These are phyloP conservation scores for Phaeotremella skinneri DNA, from an alignment of 768 basidiomycete genomes.

Conservation along the genomic window DNA sequence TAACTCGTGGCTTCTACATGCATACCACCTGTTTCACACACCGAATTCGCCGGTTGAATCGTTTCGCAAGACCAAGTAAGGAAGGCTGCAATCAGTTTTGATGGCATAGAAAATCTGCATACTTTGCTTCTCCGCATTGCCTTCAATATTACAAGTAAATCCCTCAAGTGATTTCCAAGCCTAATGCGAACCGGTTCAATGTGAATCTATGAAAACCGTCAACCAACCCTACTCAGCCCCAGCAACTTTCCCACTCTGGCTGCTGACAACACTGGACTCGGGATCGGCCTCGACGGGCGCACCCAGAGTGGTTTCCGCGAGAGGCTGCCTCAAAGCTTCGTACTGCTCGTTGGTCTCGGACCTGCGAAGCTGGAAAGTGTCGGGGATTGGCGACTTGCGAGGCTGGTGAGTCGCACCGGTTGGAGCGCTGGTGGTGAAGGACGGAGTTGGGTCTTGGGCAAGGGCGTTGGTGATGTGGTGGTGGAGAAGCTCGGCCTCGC, in stretches of 20 bases:
- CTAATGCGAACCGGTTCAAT: too few species aligned
- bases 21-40: too few species aligned
- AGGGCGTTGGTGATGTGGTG: conserved; percentile 38
- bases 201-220: background rate
- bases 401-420: background rate
- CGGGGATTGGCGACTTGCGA: background rate
- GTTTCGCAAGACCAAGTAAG: too few species aligned
- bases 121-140: too few species aligned
- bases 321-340: background rate
- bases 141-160: too few species aligned
- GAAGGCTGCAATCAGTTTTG: too few species aligned
- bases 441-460: background rate
- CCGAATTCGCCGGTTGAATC: too few species aligned
- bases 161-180: too few species aligned
- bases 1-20: too few species aligned
- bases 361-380: background rate
- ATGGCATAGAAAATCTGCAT: too few species aligned
- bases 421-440: background rate
- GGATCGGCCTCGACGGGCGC: background rate
- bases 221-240: background rate
- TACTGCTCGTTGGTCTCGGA: background rate
- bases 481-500: conserved; percentile 45
- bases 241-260: conserved; percentile 1
- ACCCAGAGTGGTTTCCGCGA: background rate
- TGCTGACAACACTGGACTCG: background rate